Evolutionary conservation across 225 moss, liverwort and hornwort species (phyloP), one percentile per base, ranked within the genome.

Genomic region (Neckera pumila): DNA sequence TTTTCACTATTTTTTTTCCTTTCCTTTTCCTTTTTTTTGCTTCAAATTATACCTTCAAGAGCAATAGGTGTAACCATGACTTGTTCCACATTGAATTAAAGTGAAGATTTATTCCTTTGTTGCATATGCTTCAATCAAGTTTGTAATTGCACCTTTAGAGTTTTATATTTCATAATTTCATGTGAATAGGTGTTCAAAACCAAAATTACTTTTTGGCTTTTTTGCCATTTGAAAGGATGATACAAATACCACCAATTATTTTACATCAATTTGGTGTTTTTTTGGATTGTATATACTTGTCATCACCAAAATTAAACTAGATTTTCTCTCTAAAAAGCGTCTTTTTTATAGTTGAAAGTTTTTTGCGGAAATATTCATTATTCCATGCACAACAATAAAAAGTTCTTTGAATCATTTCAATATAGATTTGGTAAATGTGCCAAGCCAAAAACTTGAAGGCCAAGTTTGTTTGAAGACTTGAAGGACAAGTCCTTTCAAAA

Each of bases 271-370:
- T 69, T 71, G 5, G 5, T 16, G 9, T 26, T 27, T 26, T 42
- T 71, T 70, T 8, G 14, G 17, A 25, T 40, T 0, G 0, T 9
- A 0, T 1, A 0, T 70, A 0, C 14, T 70, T 25, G 6, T 14
- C 14, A 42, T 71, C 42, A 42, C 26, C 15, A 14, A 71, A 51
- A n/a, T n/a, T n/a, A n/a, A 26, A 71, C 5, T 42, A 71, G 23
- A 15, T 42, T 14, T 0, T 15, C 42, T 26, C 26, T 27, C 9
- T 40, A 25, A 14, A 42, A 71, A 26, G 5, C 5, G 0, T 71
- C 5, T 25, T 16, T 43, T 72, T 43, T 3, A 27, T 27, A 43
- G 3, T 43, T 16, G 27, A 42, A 27, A 43, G 15, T 0, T 43
- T 71, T 71, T 42, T 10, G 27, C 15, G 5, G 15, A 26, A 72